phyloP scores from a whole-genome alignment of 2,329 filamentous ascomycete genomes.

The Penicillium crustosum region DNA sequence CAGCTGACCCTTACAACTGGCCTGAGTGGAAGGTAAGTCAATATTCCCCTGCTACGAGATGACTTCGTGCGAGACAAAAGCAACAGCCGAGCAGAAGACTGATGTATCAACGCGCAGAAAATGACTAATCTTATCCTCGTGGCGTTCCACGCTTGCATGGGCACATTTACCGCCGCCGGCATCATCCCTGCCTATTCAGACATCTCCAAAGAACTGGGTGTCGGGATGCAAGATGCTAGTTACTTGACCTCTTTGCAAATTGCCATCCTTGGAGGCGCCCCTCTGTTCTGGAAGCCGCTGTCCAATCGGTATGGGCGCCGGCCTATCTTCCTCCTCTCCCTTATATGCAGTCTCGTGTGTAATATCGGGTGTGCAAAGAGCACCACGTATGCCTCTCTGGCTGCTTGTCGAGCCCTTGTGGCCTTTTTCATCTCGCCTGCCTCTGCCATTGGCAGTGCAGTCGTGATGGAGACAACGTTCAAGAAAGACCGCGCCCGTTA shows the following conservation, averaged over 20 bases:
- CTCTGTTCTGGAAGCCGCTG: constrained; percentile 58
- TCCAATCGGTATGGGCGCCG: constrained; percentile 55
- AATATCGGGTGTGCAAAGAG: constrained; percentile 58
- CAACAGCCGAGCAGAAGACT: not conserved
- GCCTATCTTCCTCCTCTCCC: constrained; percentile 56
- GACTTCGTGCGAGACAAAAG: not conserved
- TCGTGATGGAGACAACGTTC: constrained; percentile 60
- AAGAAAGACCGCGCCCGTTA: constrained; percentile 54
- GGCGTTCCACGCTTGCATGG: constrained; percentile 60
- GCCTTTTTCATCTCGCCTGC: constrained; percentile 59
- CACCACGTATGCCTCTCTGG: constrained; percentile 51
- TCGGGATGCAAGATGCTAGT: constrained; percentile 50
- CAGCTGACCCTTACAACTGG: constrained; percentile 60
- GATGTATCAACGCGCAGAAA: constrained; percentile 45
- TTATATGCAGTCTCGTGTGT: constrained; percentile 51
- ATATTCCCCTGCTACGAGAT: not conserved
- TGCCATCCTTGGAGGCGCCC: constrained; percentile 53
- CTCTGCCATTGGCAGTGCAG: constrained; percentile 55
- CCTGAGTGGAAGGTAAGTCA: constrained; percentile 50
- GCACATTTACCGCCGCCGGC: constrained; percentile 55
- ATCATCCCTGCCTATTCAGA: constrained; percentile 58
- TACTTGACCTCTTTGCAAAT: constrained; percentile 60
- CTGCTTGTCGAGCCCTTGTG: constrained; percentile 52
- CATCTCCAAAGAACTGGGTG: constrained; percentile 53
- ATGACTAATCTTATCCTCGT: constrained; percentile 56